These are phyloP conservation scores for Gloeostereum incarnatum DNA, from an alignment of 768 basidiomycete species.

Conservation along the genomic window DNA sequence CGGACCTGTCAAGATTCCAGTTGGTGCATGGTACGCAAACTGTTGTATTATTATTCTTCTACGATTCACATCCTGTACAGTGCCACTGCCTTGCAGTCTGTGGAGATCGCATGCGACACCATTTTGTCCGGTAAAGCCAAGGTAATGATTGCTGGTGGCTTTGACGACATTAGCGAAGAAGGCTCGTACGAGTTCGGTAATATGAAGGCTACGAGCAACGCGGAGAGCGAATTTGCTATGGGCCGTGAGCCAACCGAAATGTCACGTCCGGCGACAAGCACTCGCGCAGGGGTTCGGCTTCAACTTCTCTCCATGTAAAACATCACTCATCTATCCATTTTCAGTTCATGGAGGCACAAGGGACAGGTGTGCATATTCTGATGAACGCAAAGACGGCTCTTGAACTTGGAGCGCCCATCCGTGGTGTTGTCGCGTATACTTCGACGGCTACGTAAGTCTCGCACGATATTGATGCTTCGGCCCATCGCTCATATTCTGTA, in stretches of 20 bases:
- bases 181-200: constrained; percentile 99
- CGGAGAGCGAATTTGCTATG: constrained; percentile 96
- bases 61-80: constrained; percentile 24
- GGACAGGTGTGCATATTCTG: constrained; percentile 92
- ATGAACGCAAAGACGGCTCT: constrained; percentile 97
- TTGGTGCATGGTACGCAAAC: constrained; percentile 82
- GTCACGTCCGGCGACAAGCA: constrained; percentile 95
- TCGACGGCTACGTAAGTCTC: constrained; percentile 84
- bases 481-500: constrained; percentile 19
- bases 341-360: constrained; percentile 94
- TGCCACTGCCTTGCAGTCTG: constrained; percentile 94
- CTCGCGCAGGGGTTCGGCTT: constrained; percentile 88
- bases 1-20: constrained; percentile 98
- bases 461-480: neutral
- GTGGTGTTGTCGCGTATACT: constrained; percentile 90
- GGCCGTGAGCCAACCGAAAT: constrained; percentile 98
- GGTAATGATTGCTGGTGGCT: constrained; percentile 98
- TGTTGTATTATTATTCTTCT: neutral
- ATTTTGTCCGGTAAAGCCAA: constrained; percentile 95
- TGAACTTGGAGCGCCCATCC: constrained; percentile 89
- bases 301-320: constrained; percentile 10
- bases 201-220: constrained; percentile 99
- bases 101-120: constrained; percentile 97
- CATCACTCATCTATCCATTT: constrained; percentile 4
- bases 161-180: constrained; percentile 97